Base-by-base conservation (phyloP, 352 stramenopile genomes). In the Globisporangium abappressorium region DNA sequence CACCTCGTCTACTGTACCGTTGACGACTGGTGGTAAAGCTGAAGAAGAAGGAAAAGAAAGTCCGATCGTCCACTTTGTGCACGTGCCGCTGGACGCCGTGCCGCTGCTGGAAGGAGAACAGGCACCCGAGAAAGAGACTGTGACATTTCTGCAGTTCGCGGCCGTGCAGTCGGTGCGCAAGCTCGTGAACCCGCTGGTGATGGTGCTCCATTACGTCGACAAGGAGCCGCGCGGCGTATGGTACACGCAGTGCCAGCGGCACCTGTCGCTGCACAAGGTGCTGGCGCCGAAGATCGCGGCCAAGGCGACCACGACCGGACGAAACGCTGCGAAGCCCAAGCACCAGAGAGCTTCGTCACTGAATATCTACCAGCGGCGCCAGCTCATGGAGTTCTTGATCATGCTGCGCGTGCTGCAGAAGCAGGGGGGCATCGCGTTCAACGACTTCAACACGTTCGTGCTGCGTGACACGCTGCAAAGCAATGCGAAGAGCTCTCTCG, bases 231-330 rank as follows among this genome's bases (percentile, higher is more conserved):
- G 75, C 22, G 77, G 77, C 20, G 66, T 77, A 11, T 84, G 77
- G 77, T 84, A 74, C 68, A 82, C 77, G 22, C 75, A 84, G 53
- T 80, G 75, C 33, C 77, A 84, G 58, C 72, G 77, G 2, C 73
- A 82, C 46, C 57, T 84, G 30, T 79, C 74, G 49, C 69, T 80
- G 22, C 77, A 84, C 28, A 69, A 75, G 15, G 73, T 84, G 53
- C 30, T 81, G n/a, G 64, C 70, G 2, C 77, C 77, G 0, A 66
- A 72, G 34, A 54, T 74, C 28, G 59, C 57, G 5, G 49, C 64
- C 26, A 57, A 62, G 18, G 51, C 47, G 1, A 54, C 34, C 14
- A 56, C 57, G 1, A 57, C 53, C 14, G 53, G 53, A 22, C 24
- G 53, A 30, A 14, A 57, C 24, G 2, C 43, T 49, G n/a, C 53